Evolutionary conservation across 306 rosid species (phyloP), one percentile per base, ranked within the genome.

Genomic region (Rubus idaeus): DNA sequence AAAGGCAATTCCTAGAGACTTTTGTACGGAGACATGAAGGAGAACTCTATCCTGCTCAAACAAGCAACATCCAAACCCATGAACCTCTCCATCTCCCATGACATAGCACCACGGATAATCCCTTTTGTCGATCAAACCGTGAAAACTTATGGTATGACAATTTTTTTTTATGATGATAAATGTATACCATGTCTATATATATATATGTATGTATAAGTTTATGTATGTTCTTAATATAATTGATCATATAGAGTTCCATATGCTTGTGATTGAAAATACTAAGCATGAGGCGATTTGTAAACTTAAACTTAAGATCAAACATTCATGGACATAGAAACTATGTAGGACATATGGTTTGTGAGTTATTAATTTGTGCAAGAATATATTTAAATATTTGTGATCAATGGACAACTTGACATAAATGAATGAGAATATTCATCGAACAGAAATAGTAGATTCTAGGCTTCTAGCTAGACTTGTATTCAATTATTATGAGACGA

Each of bases 11-110:
- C 87, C 6, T 90, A 90, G 17, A 77, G 74, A 56, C 1, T 88
- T 41, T 47, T 74, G 10, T 21, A 41, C 51, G 91, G 90, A 0
- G 91, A 86, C 74, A 0, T 44, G 40, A 86, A 71, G 4, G 76
- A 86, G 6, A 35, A 46, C 20, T 11, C 68, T 4, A 65, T 63
- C 56, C 76, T 81, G 83, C 9, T 13, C 18, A 51, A 71, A 2
- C 47, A 88, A 71, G 88, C 88, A 0, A 50, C 0, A 1, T 81
- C 88, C 23, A 83, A 71, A 64, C 84, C 89, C 18, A 85, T 86
- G 60, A 30, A 18, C 41, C 65, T 86, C 30, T 65, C 53, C 13
- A 49, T 18, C 53, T 49, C 87, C 1, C 58, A 87, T 30, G 88
- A 88, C 42, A 76, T 81, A 10, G 44, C 65, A 10, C 82, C 88